A percentile compares a stretch with the other conserved stretches of the same genome.
These are phyloP conservation scores for Prunus salicina DNA, from an alignment of 306 rosid genomes.

Conservation along the genomic window DNA sequence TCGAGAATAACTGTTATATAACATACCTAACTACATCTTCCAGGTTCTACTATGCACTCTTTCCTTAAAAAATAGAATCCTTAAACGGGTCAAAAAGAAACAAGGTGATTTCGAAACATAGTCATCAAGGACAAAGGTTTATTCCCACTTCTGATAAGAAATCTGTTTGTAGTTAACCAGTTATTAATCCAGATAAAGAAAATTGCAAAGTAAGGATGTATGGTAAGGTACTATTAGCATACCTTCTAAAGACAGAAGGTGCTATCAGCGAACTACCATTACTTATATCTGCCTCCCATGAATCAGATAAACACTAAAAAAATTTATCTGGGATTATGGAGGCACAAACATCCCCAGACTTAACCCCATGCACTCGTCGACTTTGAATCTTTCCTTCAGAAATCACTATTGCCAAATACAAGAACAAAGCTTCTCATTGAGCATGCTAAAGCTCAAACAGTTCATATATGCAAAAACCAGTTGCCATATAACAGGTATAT, in stretches of 20 bases:
- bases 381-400: neutral
- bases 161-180: neutral
- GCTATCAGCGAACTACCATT: constrained; percentile 39
- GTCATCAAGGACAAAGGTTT: neutral
- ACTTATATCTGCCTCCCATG: constrained; percentile 42
- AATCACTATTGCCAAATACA: neutral
- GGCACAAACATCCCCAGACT: constrained; percentile 15
- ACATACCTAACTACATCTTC: neutral
- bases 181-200: neutral
- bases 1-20: neutral
- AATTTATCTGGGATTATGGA: constrained; percentile 46
- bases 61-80: neutral
- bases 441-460: neutral
- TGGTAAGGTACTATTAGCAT: constrained; percentile 37
- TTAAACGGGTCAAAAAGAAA: neutral
- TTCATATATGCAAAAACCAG: neutral
- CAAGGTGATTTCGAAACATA: neutral
- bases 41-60: neutral
- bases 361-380: neutral
- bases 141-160: too few relatives aligned
- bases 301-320: constrained; percentile 35
- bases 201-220: constrained; percentile 1
- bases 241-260: constrained; percentile 30
- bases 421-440: neutral
- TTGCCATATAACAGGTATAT: neutral